Conservation (phyloP, 768 basidiomycete genomes). For the Leucocoprinus leucothites region DNA sequence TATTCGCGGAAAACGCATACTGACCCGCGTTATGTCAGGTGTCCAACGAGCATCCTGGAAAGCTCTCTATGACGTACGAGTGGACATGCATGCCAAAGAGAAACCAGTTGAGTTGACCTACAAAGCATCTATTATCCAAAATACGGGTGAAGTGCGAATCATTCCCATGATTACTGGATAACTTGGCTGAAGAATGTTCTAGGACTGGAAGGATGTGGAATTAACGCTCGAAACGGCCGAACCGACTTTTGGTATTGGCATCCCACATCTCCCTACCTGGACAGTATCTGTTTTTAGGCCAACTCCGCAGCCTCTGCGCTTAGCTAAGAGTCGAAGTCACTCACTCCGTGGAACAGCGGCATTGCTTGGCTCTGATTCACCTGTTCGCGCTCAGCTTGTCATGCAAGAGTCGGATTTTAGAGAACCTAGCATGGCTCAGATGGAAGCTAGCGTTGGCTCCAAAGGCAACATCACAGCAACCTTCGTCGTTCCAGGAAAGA, state of each 20-base stretch:
- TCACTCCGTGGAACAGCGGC: too few species aligned
- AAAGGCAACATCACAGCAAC: slow-evolving; percentile 38
- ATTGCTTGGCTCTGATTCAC: too few species aligned
- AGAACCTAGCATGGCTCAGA: too few species aligned
- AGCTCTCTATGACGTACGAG: slow-evolving; percentile 39
- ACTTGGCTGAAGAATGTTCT: background rate
- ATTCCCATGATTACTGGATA: too few species aligned
- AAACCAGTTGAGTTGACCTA: slow-evolving; percentile 35
- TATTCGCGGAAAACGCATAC: background rate
- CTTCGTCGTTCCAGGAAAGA: slow-evolving; percentile 38
- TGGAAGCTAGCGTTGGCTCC: slow-evolving; percentile 26
- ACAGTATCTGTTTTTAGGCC: slow-evolving; percentile 25
- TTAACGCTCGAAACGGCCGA: slow-evolving; percentile 41
- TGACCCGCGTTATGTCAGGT: slow-evolving; percentile 20
- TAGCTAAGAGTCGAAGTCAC: too few species aligned
- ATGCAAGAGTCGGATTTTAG: too few species aligned
- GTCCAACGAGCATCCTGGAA: slow-evolving; percentile 35
- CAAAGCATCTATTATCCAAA: slow-evolving; percentile 38
- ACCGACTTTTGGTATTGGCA: slow-evolving; percentile 35
- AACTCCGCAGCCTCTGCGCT: background rate
- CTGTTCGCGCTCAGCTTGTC: too few species aligned
- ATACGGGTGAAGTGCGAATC: slow-evolving; percentile 36
- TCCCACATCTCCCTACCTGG: slow-evolving; percentile 37
- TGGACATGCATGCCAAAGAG: slow-evolving; percentile 37
- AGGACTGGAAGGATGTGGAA: slow-evolving; percentile 42